Percentiles rank a stretch among this genome's conserved stretches.
Conservation (phyloP, 352 stramenopile species). For the Phytophthora brassicae region DNA sequence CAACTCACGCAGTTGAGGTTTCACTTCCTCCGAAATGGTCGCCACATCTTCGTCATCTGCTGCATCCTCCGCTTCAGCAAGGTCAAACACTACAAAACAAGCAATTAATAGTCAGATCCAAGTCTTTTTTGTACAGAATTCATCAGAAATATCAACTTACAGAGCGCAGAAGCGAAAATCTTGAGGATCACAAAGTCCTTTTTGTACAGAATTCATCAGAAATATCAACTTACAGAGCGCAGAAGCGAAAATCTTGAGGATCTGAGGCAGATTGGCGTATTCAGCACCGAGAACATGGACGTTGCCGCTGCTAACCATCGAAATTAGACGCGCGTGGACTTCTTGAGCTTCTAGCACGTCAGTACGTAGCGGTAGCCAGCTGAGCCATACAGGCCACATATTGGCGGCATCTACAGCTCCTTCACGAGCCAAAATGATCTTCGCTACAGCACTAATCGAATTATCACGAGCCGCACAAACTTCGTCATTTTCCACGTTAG, state of each 20-base stretch:
- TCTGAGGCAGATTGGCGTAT: conserved; percentile 59
- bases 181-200: no score
- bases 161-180: conserved; percentile 62
- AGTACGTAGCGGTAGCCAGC: conserved; percentile 77
- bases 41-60: conserved; percentile 69
- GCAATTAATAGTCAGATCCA: conserved; percentile 26
- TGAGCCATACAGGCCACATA: conserved; percentile 77
- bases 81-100: conserved; percentile 56
- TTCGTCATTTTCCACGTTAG: conserved; percentile 58
- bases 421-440: conserved; percentile 72
- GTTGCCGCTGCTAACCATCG: conserved; percentile 61
- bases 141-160: conserved; percentile 44
- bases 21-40: conserved; percentile 67
- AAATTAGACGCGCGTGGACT: conserved; percentile 72
- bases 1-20: conserved; percentile 57
- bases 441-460: conserved; percentile 78
- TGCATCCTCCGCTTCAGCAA: conserved; percentile 52
- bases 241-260: conserved; percentile 81
- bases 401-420: conserved; percentile 54
- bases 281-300: conserved; percentile 63
- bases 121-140: background rate
- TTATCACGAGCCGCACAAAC: conserved; percentile 78
- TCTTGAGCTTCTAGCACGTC: conserved; percentile 80
- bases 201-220: background rate
- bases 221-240: conserved; percentile 59